Conservation (phyloP, 495 filamentous ascomycete genomes). For the Wilcoxina mikolae region DNA sequence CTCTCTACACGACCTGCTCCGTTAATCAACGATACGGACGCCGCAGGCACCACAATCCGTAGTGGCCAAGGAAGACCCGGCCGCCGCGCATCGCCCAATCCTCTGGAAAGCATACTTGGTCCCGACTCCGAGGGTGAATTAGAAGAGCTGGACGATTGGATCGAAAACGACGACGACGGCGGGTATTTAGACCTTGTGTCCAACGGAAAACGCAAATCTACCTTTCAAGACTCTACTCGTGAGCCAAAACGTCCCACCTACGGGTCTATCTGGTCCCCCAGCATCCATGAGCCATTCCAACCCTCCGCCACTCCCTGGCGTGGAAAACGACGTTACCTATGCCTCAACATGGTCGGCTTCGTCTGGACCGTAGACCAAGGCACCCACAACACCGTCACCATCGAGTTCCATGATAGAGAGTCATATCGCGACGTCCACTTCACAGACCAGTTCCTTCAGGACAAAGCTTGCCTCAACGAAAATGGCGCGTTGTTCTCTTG, state of each 20-base stretch:
- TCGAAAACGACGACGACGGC: conserved; percentile 30
- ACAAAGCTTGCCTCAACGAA: conserved; percentile 82
- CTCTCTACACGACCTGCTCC: conserved; percentile 56
- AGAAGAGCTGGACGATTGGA: conserved; percentile 23
- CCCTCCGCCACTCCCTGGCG: conserved; percentile 91
- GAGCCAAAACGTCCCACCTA: conserved; percentile 31
- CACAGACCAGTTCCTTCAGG: conserved; percentile 86
- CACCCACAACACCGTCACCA: conserved; percentile 83
- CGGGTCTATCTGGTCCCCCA: conserved; percentile 41
- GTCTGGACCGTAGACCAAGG: conserved; percentile 97
- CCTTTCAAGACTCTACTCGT: too few relatives aligned
- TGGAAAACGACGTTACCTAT: conserved; percentile 83
- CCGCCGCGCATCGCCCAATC: conserved; percentile 38
- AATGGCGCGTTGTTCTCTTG: conserved; percentile 78
- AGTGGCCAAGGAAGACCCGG: conserved; percentile 6
- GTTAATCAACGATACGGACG: conserved; percentile 32
- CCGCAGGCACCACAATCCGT: conserved; percentile 3
- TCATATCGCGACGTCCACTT: conserved; percentile 90
- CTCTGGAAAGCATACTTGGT: conserved; percentile 40
- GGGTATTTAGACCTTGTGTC: conserved; percentile 44
- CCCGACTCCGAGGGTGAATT: conserved; percentile 36
- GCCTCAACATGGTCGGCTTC: conserved; percentile 79
- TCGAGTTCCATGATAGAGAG: conserved; percentile 93
- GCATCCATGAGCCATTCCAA: conserved; percentile 71
- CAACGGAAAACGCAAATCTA: conserved; percentile 56